Base-by-base conservation (phyloP, 805 yeast species). In the Candida verbasci region DNA sequence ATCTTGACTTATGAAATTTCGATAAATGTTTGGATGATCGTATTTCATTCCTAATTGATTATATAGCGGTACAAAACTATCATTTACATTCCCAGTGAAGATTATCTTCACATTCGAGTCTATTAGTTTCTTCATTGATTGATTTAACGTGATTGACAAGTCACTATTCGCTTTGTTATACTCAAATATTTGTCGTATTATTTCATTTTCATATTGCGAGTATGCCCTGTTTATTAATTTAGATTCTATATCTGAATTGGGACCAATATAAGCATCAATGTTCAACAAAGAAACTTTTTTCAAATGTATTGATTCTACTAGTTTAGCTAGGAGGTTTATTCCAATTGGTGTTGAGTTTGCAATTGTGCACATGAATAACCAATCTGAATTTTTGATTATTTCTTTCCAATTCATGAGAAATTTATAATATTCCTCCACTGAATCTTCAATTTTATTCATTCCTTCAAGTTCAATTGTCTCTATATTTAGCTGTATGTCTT, bases 381-480 rank as follows among this genome's bases (percentile, higher is more conserved):
- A 57, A 41, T 67, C 71, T 32, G 63, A 39, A 5, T 45, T 45
- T 11, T 44, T 46, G 3, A 67, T 46, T 9, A 46, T 38, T 9
- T 43, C 50, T 9, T 34, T 35, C 73, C 73, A 67, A 39, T 64
- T 66, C 9, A 43, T 39, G 9, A 67, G 44, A 7, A 67, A 39
- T 29, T 45, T 38, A 11, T 49, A 34, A 24, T 59, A 48, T 26
- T 49, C 44, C 7, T 49, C 47, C 4, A 53, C 60, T 28, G 70
- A 40, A 9, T 57, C 56, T 6, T 45, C 43, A 12, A 62, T 52
- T 18, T 48, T 52, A 4, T 72, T 72, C 34, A 56, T 58, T 1
- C 73, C 71, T 34, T 67, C 73, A 8, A 67, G 47, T 5, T 70
- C 62, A 24, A 67, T 63, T 0, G 67, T 55, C 27, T 58, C 56